Base-by-base conservation (phyloP, 2,329 filamentous ascomycete species). In the Dactylellina cionopaga region DNA sequence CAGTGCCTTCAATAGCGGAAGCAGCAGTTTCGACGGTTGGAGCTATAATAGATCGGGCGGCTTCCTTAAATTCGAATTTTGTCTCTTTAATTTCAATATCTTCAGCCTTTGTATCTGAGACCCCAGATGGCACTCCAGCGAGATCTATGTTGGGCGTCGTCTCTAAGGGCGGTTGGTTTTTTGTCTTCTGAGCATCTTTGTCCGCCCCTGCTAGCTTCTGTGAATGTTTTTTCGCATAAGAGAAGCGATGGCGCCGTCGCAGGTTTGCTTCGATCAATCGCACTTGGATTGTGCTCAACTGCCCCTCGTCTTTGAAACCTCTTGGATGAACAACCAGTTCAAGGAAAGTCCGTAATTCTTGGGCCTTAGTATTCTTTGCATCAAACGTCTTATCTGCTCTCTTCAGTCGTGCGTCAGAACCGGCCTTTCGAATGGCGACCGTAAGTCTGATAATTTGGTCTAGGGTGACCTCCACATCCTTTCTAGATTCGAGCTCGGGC, bases 361-460 rank as follows among this genome's bases (percentile, higher is more conserved):
- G 22, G 7, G 52, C n/a, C 22, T 51, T n/a, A 1, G 35, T 44
- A n/a, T 5, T 60, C 19, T 46, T 29, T 1, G 24, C 10, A 25
- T 46, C 35, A 17, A 68, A 68, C 11, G 33, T 35, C 43, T 24
- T 60, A 11, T 68, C 63, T 11, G 63, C 63, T 24, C 63, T n/a
- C 24, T 52, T 59, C 10, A 68, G 29, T 22, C 63, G 54, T 13
- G 63, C 46, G 13, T 22, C 47, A 11, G 63, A 52, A 9, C 54
- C 63, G 4, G 63, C 54, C 13, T 68, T 68, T 9, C 63, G 63
- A 25, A 68, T 68, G 2, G 63, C 63, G 27, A 68, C 63, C 0
- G 63, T 68, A 15, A 68, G 54, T 17, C 63, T 33, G 10, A 68
- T 54, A n/a, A 68, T 68, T 54, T 68, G 63, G 19, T 68, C 54